Base-by-base conservation (phyloP, 2,329 filamentous ascomycete species). In the Blastomyces emzantsi region DNA sequence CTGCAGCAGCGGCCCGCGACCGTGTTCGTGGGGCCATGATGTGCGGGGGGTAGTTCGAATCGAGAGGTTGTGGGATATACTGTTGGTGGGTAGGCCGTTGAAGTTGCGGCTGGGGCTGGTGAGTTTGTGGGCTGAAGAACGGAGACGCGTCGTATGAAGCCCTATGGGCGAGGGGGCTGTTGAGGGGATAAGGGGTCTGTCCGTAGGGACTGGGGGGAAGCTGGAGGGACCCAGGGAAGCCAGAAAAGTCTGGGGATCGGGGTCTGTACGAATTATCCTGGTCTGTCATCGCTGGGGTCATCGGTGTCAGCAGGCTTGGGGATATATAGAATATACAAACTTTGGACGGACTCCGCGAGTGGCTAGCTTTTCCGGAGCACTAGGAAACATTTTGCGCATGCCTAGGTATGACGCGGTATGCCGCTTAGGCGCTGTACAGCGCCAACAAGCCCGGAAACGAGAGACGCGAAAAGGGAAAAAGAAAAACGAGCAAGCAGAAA, bases 281-380 rank as follows among this genome's bases (percentile, higher is more conserved):
- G 67, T 77, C 76, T 71, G 75, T 78, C 76, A 78, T 78, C 68
- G 71, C 72, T 77, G 69, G 65, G 81, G 85, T 1, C 90, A 70
- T 90, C 93, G 13, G 81, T 81, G 17, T 83, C 82, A 67, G 92
- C 88, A 1, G 90, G 90, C 0, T 19, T 39, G n/a, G 55, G n/a
- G 55, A 57, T 25, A 25, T 6, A 41, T 6, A 11, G 33, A 33
- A 6, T n/a, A 57, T 57, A 25, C 19, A 57, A 41, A 25, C 17
- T 8, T 4, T 28, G 4, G 22, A 15, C 3, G 25, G 22, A 28
- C 49, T 28, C 22, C 17, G 22, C 6, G n/a, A 7, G 19, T 22
- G 45, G 45, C 6, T n/a, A 47, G 19, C 5, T 22, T 22, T 47
- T 22, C 19, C 19, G 8, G 17, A 22, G 17, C 17, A 47, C 11